Evolutionary conservation across 345 rosid species (phyloP).

Genomic region (Eucalyptus shirleyi): DNA sequence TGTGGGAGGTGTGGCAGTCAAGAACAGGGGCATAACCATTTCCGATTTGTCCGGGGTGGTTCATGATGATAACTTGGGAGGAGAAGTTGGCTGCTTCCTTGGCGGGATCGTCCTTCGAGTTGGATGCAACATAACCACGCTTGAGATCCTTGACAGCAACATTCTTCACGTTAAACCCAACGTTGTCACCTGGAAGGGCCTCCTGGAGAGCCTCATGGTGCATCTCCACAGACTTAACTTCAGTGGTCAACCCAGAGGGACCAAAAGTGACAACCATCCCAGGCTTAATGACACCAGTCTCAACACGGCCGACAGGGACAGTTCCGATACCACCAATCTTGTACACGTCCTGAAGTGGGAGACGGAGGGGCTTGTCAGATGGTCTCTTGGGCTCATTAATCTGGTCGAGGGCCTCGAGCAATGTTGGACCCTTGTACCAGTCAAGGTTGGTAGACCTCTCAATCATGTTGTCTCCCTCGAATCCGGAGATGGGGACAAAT

Average conservation of each 20-base stretch:
- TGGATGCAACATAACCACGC: slow-evolving; percentile 74
- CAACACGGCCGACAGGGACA: slow-evolving; percentile 76
- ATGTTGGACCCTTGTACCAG: slow-evolving; percentile 80
- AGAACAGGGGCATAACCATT: slow-evolving; percentile 81
- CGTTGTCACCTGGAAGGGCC: slow-evolving; percentile 79
- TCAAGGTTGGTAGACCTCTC: slow-evolving; percentile 71
- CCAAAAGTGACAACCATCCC: slow-evolving; percentile 75
- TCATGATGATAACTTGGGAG: slow-evolving; percentile 85
- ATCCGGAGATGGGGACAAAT: slow-evolving; percentile 70
- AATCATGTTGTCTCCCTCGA: slow-evolving; percentile 87
- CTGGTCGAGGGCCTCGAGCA: slow-evolving; percentile 62
- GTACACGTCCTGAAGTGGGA: slow-evolving; percentile 85
- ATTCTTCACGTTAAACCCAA: slow-evolving; percentile 79
- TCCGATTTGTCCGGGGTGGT: slow-evolving; percentile 92
- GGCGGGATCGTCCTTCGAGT: slow-evolving; percentile 86
- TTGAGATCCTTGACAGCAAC: slow-evolving; percentile 84
- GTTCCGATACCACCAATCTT: slow-evolving; percentile 87
- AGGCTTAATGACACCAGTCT: slow-evolving; percentile 61
- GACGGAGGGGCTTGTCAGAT: slow-evolving; percentile 85
- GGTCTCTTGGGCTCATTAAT: slow-evolving; percentile 76
- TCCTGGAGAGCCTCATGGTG: slow-evolving; percentile 76
- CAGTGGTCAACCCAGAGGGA: slow-evolving; percentile 71
- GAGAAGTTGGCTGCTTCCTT: slow-evolving; percentile 75
- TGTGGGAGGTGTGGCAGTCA: slow-evolving; percentile 80
- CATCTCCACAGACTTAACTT: slow-evolving; percentile 93